Conservation (phyloP, 768 basidiomycete species). For the Suillus clintonianus region DNA sequence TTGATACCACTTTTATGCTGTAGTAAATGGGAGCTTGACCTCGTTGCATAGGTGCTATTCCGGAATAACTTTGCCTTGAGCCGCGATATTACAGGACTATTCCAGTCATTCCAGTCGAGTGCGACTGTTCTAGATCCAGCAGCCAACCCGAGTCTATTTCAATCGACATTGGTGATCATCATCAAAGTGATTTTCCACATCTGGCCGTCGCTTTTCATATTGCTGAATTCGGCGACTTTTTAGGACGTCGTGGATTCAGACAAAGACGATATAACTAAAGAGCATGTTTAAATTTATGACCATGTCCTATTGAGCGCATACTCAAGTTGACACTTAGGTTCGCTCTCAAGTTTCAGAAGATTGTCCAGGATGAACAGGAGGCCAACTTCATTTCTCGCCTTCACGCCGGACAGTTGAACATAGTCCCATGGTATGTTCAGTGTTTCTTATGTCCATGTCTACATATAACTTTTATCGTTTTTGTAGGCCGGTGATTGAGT, state of each 20-base stretch:
- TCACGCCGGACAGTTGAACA: constrained; percentile 54
- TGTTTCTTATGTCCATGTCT: background rate
- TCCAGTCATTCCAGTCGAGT: constrained; percentile 64
- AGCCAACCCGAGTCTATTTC: constrained; percentile 58
- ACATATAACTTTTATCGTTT: background rate
- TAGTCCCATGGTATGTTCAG: constrained; percentile 54
- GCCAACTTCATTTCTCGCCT: constrained; percentile 64
- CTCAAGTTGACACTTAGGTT: constrained; percentile 40
- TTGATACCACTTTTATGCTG: constrained; percentile 7
- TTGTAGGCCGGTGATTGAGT: constrained; percentile 57
- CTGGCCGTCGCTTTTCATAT: background rate
- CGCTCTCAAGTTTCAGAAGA: constrained; percentile 56
- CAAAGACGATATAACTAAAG: constrained; percentile 55
- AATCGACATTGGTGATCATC: constrained; percentile 59
- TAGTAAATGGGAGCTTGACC: background rate
- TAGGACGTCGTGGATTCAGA: constrained; percentile 69
- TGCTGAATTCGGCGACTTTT: background rate
- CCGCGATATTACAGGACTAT: constrained; percentile 59
- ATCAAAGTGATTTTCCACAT: constrained; percentile 47
- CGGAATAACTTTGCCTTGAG: constrained; percentile 67
- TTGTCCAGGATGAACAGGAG: constrained; percentile 62
- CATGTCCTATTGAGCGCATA: background rate
- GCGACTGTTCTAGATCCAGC: constrained; percentile 58
- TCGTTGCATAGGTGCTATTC: constrained; percentile 51
- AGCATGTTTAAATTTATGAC: constrained; percentile 38